phyloP scores from a whole-genome alignment of 345 rosid species.

The Geranium brycei region DNA sequence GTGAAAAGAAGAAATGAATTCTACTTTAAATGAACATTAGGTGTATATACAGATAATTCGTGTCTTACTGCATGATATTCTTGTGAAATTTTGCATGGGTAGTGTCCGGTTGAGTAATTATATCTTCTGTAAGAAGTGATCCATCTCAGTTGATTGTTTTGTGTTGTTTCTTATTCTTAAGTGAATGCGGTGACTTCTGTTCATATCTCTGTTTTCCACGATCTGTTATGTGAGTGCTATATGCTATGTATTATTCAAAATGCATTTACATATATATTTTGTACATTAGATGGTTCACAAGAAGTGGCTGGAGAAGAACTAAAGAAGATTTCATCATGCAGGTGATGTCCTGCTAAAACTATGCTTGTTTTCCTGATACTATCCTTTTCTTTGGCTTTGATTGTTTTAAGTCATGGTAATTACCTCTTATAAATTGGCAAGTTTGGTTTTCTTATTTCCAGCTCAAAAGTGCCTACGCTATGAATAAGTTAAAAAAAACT shows the following conservation, averaged over 20 bases:
- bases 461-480: slow-evolving; percentile 83
- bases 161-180: neutral
- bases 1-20: neutral
- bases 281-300: slow-evolving; percentile 64
- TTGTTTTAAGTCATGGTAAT: neutral
- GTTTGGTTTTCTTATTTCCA: slow-evolving; percentile 18
- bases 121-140: neutral
- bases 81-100: neutral
- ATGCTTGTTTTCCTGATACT: neutral
- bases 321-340: slow-evolving; percentile 66
- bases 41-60: neutral
- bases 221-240: neutral
- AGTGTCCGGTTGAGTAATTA: neutral
- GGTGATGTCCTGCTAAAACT: slow-evolving; percentile 24
- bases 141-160: neutral
- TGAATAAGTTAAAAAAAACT: slow-evolving; percentile 64
- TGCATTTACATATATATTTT: slow-evolving; percentile 6
- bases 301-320: slow-evolving; percentile 79
- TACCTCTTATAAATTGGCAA: neutral
- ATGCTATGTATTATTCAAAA: neutral
- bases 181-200: neutral
- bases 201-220: neutral
- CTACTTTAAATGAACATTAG: too few relatives aligned
- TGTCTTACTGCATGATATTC: neutral
- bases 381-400: neutral